phyloP scores from a whole-genome alignment of 805 yeast genomes.

The Pichia nanzhaoensis region DNA sequence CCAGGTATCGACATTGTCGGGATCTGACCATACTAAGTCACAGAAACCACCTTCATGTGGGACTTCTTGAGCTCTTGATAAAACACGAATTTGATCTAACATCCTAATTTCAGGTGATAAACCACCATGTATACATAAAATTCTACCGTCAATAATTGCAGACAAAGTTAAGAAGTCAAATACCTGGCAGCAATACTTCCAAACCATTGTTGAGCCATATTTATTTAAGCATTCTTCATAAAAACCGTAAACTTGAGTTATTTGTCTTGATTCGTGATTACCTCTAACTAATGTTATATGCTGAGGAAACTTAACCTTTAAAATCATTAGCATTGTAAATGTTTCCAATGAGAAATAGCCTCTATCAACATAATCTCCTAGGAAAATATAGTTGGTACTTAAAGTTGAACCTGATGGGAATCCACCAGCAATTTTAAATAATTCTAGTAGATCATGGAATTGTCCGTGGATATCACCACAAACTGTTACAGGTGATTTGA shows the following conservation, averaged over 20 bases:
- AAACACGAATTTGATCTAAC: conserved; percentile 92
- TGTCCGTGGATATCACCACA: conserved; percentile 99
- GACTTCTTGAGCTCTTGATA: conserved; percentile 94
- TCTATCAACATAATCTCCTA: conserved; percentile 96
- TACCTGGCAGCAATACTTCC: conserved; percentile 96
- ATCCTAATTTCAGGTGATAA: conserved; percentile 94
- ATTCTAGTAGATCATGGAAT: conserved; percentile 87
- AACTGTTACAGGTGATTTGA: conserved; percentile 86
- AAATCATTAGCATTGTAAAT: conserved; percentile 86
- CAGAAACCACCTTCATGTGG: conserved; percentile 99
- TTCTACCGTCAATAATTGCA: conserved; percentile 92
- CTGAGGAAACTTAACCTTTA: conserved; percentile 63
- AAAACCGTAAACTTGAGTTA: conserved; percentile 98
- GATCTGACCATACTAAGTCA: conserved; percentile 96
- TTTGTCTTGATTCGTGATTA: conserved; percentile 95
- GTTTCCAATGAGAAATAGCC: conserved; percentile 96
- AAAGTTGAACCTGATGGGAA: conserved; percentile 60
- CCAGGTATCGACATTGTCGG: conserved; percentile 97
- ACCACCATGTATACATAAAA: conserved; percentile 96
- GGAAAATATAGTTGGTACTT: conserved; percentile 60
- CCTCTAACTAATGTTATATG: conserved; percentile 92
- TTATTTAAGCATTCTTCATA: conserved; percentile 92
- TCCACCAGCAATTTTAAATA: conserved; percentile 89
- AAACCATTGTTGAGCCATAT: conserved; percentile 90
- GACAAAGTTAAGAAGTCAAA: conserved; percentile 91